phyloP scores from a whole-genome alignment of 2,329 filamentous ascomycete species.

The Xylaria sp. region DNA sequence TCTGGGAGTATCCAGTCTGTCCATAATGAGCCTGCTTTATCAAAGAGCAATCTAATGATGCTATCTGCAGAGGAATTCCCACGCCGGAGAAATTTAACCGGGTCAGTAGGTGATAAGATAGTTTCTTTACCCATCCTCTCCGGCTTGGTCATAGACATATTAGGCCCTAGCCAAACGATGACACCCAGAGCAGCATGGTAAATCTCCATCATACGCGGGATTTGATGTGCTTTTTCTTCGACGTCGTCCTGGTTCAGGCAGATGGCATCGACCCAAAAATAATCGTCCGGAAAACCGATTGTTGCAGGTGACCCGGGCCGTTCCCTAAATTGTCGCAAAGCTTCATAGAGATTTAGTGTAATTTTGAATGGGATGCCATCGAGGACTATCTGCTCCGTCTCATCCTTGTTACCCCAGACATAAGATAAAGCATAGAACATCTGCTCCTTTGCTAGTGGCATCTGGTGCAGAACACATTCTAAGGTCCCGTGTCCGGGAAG shows the following conservation, averaged over 20 bases:
- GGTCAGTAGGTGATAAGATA: neutral
- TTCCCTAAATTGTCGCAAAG: slow-evolving; percentile 22
- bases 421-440: slow-evolving; percentile 36
- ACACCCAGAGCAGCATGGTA: slow-evolving; percentile 30
- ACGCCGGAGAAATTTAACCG: neutral
- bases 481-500: slow-evolving; percentile 35
- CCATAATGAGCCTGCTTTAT: slow-evolving; percentile 33
- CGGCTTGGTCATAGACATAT: neutral
- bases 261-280: slow-evolving; percentile 41
- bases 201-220: slow-evolving; percentile 40
- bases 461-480: slow-evolving; percentile 36
- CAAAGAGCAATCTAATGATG: slow-evolving; percentile 28
- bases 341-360: slow-evolving; percentile 27
- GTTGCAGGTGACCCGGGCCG: neutral
- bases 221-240: slow-evolving; percentile 34
- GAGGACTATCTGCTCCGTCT: slow-evolving; percentile 22
- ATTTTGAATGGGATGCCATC: slow-evolving; percentile 27
- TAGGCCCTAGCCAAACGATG: slow-evolving; percentile 38
- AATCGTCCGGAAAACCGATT: slow-evolving; percentile 9
- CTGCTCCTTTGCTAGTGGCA: slow-evolving; percentile 26
- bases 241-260: slow-evolving; percentile 40
- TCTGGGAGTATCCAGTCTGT: slow-evolving; percentile 19
- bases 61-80: slow-evolving; percentile 18
- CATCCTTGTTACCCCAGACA: slow-evolving; percentile 25
- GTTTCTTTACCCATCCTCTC: neutral